Evolutionary conservation across 108 stramenopile genomes (phyloP).

Genomic region (Cyclotella atomus): DNA sequence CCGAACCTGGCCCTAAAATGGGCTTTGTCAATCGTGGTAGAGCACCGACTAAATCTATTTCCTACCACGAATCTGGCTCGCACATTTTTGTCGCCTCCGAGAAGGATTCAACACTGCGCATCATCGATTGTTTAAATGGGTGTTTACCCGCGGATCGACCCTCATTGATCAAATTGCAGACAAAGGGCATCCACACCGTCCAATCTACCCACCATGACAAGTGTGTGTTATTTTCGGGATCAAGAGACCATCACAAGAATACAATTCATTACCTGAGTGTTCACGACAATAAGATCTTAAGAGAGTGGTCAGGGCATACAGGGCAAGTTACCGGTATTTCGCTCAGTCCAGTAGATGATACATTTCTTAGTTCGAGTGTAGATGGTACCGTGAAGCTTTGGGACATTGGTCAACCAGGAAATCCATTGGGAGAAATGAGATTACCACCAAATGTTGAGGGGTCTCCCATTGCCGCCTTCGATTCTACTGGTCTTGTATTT

Average conservation of each 20-base stretch:
- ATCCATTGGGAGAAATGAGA: constrained; percentile 64
- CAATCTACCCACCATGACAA: constrained; percentile 71
- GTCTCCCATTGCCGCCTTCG: constrained; percentile 67
- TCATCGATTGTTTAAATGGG: constrained; percentile 67
- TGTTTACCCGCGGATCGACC: constrained; percentile 45
- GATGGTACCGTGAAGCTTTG: constrained; percentile 83
- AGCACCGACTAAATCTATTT: constrained; percentile 54
- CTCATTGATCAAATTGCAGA: constrained; percentile 58
- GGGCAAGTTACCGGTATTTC: constrained; percentile 59
- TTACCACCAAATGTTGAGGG: constrained; percentile 55
- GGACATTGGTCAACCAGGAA: constrained; percentile 71
- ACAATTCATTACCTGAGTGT: constrained; percentile 66
- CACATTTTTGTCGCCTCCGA: constrained; percentile 77
- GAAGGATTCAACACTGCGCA: constrained; percentile 58
- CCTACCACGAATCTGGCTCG: constrained; percentile 75
- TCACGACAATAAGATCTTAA: constrained; percentile 83
- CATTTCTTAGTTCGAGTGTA: constrained; percentile 66
- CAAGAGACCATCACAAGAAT: constrained; percentile 33
- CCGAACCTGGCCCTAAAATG: constrained; percentile 60
- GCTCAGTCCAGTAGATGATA: constrained; percentile 81
- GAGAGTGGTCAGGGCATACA: constrained; percentile 81
- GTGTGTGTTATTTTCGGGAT: constrained; percentile 65
- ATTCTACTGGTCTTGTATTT: constrained; percentile 86
- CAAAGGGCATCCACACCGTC: constrained; percentile 61
- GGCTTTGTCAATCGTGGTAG: constrained; percentile 65